Percentiles rank a stretch among this genome's conserved stretches.
Evolutionary conservation across 192 early-diverging fungal genomes (phyloP).

Genomic region (Coemansia sp.): DNA sequence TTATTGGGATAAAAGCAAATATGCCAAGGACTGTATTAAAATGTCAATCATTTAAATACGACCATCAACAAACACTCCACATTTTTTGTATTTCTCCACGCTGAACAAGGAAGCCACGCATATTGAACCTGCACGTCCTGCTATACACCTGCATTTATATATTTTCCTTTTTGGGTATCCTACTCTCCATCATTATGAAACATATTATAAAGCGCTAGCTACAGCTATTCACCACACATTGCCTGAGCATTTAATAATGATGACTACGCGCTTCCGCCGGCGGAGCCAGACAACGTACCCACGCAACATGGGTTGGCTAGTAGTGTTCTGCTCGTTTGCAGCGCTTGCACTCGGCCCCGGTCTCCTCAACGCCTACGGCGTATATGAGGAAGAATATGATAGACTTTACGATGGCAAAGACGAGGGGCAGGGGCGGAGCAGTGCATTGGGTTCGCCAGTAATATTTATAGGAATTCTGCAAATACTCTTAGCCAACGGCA

Average conservation of each 20-base stretch:
- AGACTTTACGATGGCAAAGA: conserved; percentile 47
- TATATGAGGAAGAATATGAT: conserved; percentile 51
- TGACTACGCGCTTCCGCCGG: conserved; percentile 29
- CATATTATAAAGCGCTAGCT: not conserved
- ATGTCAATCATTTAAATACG: not conserved
- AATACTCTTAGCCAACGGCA: conserved; percentile 48
- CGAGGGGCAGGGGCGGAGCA: conserved; percentile 8
- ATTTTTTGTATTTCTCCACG: not conserved
- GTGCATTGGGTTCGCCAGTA: conserved; percentile 40
- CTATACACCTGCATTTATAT: conserved; percentile 6
- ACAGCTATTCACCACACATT: not conserved
- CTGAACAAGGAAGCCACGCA: conserved; percentile 4
- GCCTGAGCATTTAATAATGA: not conserved
- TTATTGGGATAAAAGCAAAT: not conserved
- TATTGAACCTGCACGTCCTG: not conserved
- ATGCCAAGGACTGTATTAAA: not conserved
- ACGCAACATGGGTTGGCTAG: conserved; percentile 41
- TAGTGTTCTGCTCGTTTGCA: conserved; percentile 46
- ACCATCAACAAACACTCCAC: not conserved
- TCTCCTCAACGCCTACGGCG: conserved; percentile 47
- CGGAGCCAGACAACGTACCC: conserved; percentile 36
- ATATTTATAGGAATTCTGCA: conserved; percentile 47
- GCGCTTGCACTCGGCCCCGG: conserved; percentile 45
- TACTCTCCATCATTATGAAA: not conserved
- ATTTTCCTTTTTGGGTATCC: not conserved